Conservation (phyloP, 1,139 yeast genomes). For the Candida sanyaensis region DNA sequence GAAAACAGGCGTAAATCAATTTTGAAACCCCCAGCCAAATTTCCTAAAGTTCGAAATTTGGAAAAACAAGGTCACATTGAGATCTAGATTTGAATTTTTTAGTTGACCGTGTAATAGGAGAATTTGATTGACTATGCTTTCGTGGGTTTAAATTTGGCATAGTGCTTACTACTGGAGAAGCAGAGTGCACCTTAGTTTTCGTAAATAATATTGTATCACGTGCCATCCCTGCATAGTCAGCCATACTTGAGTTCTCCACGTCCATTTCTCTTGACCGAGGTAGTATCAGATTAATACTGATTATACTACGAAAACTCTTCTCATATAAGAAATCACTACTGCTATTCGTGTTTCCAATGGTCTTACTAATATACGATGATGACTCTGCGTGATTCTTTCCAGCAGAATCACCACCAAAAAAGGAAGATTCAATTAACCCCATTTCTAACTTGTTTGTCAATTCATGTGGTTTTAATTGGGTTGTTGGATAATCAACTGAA, state of each 20-base stretch:
- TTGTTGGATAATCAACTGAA: constrained; percentile 11
- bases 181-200: neutral
- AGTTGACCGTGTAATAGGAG: constrained; percentile 2
- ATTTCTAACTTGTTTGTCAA: constrained; percentile 15
- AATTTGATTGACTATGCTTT: neutral
- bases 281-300: constrained; percentile 5
- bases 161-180: neutral
- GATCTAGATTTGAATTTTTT: constrained; percentile 15
- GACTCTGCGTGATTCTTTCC: neutral
- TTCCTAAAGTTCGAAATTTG: constrained; percentile 12
- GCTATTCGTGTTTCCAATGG: neutral
- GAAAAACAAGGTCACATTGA: constrained; percentile 15
- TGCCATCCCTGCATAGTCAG: neutral
- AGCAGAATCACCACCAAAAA: neutral
- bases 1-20: neutral
- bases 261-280: constrained; percentile 3
- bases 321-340: neutral
- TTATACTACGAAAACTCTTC: constrained; percentile 4
- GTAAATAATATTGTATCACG: neutral
- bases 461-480: constrained; percentile 12
- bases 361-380: neutral
- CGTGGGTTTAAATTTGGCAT: neutral
- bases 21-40: neutral
- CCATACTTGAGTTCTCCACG: neutral
- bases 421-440: constrained; percentile 10